phyloP scores from a whole-genome alignment of 1,139 yeast genomes.

The Scheffersomyces stambukii region DNA sequence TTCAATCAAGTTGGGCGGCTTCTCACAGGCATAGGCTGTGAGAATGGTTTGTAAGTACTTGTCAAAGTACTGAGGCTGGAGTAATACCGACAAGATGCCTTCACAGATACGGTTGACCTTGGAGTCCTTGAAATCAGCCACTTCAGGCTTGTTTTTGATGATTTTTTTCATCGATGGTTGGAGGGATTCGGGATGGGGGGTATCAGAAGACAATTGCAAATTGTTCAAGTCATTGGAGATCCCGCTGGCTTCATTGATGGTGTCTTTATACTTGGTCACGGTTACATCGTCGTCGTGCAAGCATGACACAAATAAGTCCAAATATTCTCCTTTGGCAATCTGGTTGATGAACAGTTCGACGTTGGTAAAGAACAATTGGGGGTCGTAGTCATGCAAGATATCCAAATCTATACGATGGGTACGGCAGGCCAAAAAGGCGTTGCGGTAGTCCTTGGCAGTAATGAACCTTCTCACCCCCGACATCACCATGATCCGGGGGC shows the following conservation, averaged over 20 bases:
- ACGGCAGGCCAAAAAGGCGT: constrained; percentile 81
- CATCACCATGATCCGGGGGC: constrained; percentile 88
- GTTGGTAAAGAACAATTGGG: constrained; percentile 59
- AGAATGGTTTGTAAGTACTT: constrained; percentile 73
- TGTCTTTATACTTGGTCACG: constrained; percentile 76
- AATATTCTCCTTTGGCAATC: constrained; percentile 65
- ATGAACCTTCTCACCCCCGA: constrained; percentile 76
- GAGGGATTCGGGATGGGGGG: too few species aligned
- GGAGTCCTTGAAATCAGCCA: constrained; percentile 36
- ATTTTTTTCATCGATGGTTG: constrained; percentile 17
- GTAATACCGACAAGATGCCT: constrained; percentile 56
- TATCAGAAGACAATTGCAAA: neutral
- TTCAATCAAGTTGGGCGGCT: constrained; percentile 76
- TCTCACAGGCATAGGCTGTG: constrained; percentile 90
- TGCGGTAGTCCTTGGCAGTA: constrained; percentile 49
- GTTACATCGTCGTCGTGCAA: constrained; percentile 86
- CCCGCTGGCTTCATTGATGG: constrained; percentile 34
- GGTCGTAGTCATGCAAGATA: constrained; percentile 82
- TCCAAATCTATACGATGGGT: constrained; percentile 91
- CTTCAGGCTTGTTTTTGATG: constrained; percentile 30
- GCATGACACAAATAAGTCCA: constrained; percentile 85
- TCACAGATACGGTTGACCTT: constrained; percentile 80
- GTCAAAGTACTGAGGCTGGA: constrained; percentile 47
- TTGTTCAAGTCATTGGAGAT: too few species aligned
- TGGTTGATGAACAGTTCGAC: constrained; percentile 69